Base-by-base conservation (phyloP, 2,329 filamentous ascomycete species). In the Plenodomus lindquistii region DNA sequence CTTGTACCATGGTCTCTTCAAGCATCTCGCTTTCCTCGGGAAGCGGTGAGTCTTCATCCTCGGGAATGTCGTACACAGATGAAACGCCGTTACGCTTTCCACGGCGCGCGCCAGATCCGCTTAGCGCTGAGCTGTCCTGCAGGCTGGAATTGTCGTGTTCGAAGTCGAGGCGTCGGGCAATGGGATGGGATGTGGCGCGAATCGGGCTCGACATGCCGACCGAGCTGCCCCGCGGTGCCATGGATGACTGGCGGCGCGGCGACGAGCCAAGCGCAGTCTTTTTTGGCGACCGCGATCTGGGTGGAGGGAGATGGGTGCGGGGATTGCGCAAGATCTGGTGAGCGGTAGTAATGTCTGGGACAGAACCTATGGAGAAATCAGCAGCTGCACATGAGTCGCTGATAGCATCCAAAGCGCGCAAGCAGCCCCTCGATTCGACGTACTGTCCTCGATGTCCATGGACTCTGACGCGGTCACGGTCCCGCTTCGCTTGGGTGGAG, bases 401-500 rank as follows among this genome's bases (percentile, higher is more conserved):
- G 43, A 44, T 41, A 44, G 47, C 15, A 5, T 24, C n/a, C 41
- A 31, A 4, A 31, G 6, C 15, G 27, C 27, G 27, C 27, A 31
- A 31, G 6, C 15, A 31, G 6, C 15, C 15, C 35, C 17, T n/a
- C 19, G 24, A 20, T 37, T 15, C 15, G 18, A 62, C 79, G 47
- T 77, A 87, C 84, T 85, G 50, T 85, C 79, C 54, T 81, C 81
- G 43, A 86, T 74, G 19, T 85, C 84, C 84, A 87, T 85, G 48
- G 79, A 79, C 62, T 81, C 80, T 22, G 82, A 83, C 16, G 77
- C 77, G 19, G 75, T 75, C 35, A 79, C 73, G 13, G 78, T 80
- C 1, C 54, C 65, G 17, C 48, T 58, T 42, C 54, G 58, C 57
- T 60, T 70, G 1, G 79, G 76, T n/a, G 79, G 81, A 44, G 72